Evolutionary conservation across 2,329 filamentous ascomycete species (phyloP).

Genomic region (Aspergillus hortae): DNA sequence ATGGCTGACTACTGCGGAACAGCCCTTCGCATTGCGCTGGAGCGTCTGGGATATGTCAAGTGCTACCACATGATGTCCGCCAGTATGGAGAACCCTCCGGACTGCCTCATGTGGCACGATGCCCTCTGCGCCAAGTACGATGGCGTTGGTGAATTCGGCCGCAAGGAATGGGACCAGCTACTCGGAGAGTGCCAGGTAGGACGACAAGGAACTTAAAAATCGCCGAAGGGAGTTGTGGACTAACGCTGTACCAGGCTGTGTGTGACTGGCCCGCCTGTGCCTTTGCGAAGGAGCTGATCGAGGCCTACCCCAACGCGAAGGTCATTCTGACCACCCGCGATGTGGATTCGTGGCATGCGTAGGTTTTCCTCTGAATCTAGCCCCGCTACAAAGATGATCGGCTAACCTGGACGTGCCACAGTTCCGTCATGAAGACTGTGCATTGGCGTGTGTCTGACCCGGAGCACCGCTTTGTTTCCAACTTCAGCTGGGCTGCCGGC

Average conservation of each 20-base stretch:
- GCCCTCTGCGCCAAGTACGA: conserved; percentile 63
- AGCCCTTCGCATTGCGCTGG: conserved; percentile 64
- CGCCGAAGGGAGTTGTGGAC: conserved; percentile 3
- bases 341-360: conserved; percentile 61
- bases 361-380: conserved; percentile 12
- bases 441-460: conserved; percentile 64
- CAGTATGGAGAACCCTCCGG: conserved; percentile 64
- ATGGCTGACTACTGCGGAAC: conserved; percentile 1
- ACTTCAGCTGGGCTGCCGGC: conserved; percentile 61
- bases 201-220: neutral
- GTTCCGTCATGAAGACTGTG: conserved; percentile 63
- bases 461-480: conserved; percentile 54
- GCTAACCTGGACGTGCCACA: conserved; percentile 11
- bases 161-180: conserved; percentile 67
- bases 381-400: neutral
- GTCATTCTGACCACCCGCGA: conserved; percentile 66
- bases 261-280: conserved; percentile 67
- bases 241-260: conserved; percentile 47
- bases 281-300: conserved; percentile 67
- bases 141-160: conserved; percentile 59
- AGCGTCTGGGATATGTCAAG: conserved; percentile 63
- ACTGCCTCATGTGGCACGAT: conserved; percentile 68
- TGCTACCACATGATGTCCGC: conserved; percentile 73
- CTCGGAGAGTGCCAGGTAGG: conserved; percentile 57
- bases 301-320: conserved; percentile 70